Percentiles rank a stretch among this genome's conserved stretches.
Conservation (phyloP, 2,329 filamentous ascomycete genomes). For the Periconia sp. region DNA sequence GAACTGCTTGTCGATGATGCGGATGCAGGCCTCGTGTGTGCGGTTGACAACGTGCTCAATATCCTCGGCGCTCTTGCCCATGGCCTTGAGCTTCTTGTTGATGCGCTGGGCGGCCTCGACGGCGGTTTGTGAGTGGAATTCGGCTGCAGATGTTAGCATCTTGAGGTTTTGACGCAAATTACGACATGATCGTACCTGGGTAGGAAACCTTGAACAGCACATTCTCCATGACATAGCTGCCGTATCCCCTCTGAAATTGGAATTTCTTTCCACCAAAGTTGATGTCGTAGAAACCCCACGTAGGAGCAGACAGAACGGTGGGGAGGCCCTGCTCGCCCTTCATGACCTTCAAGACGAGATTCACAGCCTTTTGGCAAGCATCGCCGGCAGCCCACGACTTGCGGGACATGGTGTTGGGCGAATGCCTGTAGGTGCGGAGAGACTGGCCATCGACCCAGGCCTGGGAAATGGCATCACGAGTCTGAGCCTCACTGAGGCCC, state of each 20-base stretch:
- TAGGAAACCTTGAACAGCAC: constrained; percentile 99
- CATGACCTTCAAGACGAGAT: constrained; percentile 85
- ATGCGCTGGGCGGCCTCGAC: constrained; percentile 93
- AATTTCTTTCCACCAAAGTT: constrained; percentile 91
- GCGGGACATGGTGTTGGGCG: constrained; percentile 98
- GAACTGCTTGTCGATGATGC: constrained; percentile 99
- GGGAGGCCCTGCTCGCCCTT: constrained; percentile 90
- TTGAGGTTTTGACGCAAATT: not conserved
- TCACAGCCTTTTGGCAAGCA: constrained; percentile 93
- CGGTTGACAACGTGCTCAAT: constrained; percentile 89
- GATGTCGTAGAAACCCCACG: constrained; percentile 99
- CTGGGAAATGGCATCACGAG: constrained; percentile 92
- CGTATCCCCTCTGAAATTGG: constrained; percentile 92
- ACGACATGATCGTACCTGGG: constrained; percentile 63
- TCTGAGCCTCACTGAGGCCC: constrained; percentile 85
- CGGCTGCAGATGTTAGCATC: constrained; percentile 57
- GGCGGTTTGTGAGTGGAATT: constrained; percentile 98
- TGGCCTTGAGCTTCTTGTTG: constrained; percentile 75
- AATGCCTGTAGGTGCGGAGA: constrained; percentile 94
- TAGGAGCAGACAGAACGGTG: constrained; percentile 87
- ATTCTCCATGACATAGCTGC: constrained; percentile 99
- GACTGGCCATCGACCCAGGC: constrained; percentile 97
- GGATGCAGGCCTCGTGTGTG: constrained; percentile 96
- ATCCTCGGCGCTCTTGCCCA: constrained; percentile 90
- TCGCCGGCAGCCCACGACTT: constrained; percentile 99